phyloP scores from a whole-genome alignment of 148 eudicot genomes.

The Simmondsia chinensis region DNA sequence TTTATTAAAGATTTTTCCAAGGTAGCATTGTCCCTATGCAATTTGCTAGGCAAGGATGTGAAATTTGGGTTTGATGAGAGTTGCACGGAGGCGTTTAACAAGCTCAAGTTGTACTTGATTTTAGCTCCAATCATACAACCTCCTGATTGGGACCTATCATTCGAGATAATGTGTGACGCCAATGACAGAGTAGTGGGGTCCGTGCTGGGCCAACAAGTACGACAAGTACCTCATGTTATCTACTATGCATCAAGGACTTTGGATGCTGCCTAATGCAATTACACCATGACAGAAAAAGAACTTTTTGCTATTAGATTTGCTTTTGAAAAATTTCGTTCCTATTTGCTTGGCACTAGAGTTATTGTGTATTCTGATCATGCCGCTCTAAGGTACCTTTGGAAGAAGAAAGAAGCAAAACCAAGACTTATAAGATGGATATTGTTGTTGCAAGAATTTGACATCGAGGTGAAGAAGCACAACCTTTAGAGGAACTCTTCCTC shows the following conservation, averaged over 20 bases:
- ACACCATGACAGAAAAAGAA: background rate
- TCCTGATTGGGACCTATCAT: background rate
- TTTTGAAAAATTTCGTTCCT: background rate
- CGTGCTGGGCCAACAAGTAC: background rate
- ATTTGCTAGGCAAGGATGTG: background rate
- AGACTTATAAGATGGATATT: background rate
- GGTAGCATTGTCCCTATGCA: background rate
- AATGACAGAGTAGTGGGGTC: background rate
- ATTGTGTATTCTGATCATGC: background rate
- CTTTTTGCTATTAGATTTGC: background rate
- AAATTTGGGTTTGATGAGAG: background rate
- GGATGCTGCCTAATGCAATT: conserved; percentile 2
- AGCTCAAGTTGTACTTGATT: background rate
- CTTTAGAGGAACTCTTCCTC: too few species aligned
- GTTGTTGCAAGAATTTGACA: too few species aligned
- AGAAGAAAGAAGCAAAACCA: background rate
- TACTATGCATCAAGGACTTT: background rate
- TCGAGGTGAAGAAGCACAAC: too few species aligned
- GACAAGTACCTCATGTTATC: background rate
- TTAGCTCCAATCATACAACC: background rate
- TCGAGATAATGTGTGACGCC: background rate
- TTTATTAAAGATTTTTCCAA: conserved; percentile 7
- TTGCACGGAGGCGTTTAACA: conserved; percentile 1
- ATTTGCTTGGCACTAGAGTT: background rate
- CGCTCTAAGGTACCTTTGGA: background rate